Evolutionary conservation across 2,329 filamentous ascomycete species (phyloP), one percentile per base, ranked within the genome.

Genomic region (Nannizzia gypsea): DNA sequence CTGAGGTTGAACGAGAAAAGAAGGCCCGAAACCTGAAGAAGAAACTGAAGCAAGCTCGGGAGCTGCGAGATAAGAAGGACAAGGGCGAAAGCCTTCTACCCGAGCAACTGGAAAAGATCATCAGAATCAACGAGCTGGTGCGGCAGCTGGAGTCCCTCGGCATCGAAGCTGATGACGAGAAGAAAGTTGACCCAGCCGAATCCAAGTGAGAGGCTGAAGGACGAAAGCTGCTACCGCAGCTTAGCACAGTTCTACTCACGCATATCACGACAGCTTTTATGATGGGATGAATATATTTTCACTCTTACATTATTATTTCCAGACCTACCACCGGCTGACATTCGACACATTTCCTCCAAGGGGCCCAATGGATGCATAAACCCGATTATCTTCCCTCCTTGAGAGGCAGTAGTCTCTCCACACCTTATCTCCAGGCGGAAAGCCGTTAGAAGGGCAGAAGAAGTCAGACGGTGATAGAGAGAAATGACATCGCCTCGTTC

Each of bases 41-140:
- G 80, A 99, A 97, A 75, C 78, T 99, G 62, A 88, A 92, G 68
- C 93, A 99, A 72, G 92, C 93, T 3, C 87, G 85, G 66, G 93
- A 97, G 1, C 79, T 99, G 59, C 87, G 90, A 71, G 86, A 85
- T 68, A 96, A 96, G 80, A 95, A 95, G 73, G 89, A 95, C 24
- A 85, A 84, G 60, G 93, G 93, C 20, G 87, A 89, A 70, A 80
- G 83, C 3, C 76, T 99, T 62, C 79, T 97, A 26, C 92, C 91
- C 0, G 93, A 99, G 76, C 93, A 99, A 76, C 87, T 97, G 64
- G 90, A 92, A 67, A 99, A 99, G 77, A 89, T 99, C 59, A 95
- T 96, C 72, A 95, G 93, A 74, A 96, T 99, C 71, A 90, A 89
- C 64, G 93, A 99, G 76, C 81, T 99, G 57, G 85, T 96, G 61